A percentile compares a stretch with the other conserved stretches of the same genome.
phyloP scores from a whole-genome alignment of 176 grass and related monocot species.

The Lolium multiflorum region DNA sequence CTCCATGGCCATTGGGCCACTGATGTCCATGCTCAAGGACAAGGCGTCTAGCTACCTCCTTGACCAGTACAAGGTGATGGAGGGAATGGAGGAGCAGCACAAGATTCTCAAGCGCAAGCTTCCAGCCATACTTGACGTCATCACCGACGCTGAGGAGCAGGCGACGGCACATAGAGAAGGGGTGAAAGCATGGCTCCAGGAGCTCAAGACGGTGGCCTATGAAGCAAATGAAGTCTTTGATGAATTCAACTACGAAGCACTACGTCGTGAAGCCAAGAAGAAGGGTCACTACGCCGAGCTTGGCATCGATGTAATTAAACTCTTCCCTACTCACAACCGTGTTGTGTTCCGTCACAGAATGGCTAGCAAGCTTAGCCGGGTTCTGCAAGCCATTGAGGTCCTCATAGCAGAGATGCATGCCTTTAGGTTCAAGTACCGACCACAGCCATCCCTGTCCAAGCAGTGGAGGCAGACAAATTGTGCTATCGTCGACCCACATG shows the following conservation, averaged over 20 bases:
- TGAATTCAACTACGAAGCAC: constrained; percentile 31
- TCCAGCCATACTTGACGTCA: neutral
- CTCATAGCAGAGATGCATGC: neutral
- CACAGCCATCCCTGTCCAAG: neutral
- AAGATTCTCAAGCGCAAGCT: neutral
- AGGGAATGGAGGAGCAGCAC: constrained; percentile 14
- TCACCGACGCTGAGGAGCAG: neutral
- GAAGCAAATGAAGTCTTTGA: constrained; percentile 49
- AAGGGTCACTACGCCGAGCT: neutral
- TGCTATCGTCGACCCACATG: neutral
- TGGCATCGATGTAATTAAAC: neutral
- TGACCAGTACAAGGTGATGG: constrained; percentile 1
- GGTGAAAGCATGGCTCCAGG: neutral
- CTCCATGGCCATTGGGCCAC: neutral
- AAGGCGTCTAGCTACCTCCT: neutral
- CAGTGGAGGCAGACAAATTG: neutral
- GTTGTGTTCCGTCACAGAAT: constrained; percentile 1
- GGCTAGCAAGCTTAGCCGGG: neutral
- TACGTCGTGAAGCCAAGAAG: constrained; percentile 12
- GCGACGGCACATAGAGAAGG: neutral
- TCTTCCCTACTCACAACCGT: neutral
- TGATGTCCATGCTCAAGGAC: neutral
- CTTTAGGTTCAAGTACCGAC: neutral
- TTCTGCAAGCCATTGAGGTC: neutral
- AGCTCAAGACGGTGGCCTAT: constrained; percentile 39